Evolutionary conservation across 78 protist species (phyloP), one percentile per base, ranked within the genome.

Genomic region (Dictyostelium brefeldianum): DNA sequence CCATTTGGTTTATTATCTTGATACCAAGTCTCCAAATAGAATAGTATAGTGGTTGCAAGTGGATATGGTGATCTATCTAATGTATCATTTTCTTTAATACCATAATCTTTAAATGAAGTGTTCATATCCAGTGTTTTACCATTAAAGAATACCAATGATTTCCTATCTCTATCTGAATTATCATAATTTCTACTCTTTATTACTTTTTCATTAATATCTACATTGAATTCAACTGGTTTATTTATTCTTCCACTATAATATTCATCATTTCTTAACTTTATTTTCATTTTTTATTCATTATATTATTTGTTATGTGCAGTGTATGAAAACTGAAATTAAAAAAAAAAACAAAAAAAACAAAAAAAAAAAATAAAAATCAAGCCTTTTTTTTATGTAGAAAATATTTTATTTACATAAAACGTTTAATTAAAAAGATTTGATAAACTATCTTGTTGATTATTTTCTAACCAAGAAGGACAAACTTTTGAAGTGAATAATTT

Each of bases 371-470:
- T n/a, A n/a, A n/a, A n/a, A n/a, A n/a, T n/a, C n/a, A n/a, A n/a
- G n/a, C n/a, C n/a, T n/a, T n/a, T n/a, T n/a, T n/a, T n/a, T n/a
- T n/a, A n/a, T n/a, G n/a, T n/a, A n/a, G n/a, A n/a, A n/a, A n/a
- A n/a, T n/a, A n/a, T n/a, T n/a, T n/a, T 10, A 22, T 65, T 29
- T 65, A 22, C 27, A n/a, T n/a, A n/a, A n/a, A n/a, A n/a, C n/a
- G n/a, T 67, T 73, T 46, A 80, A 62, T 80, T 25, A 80, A 80
- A 80, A 43, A 80, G 46, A 62, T 46, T 70, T 56, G 87, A 41
- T 25, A 77, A 14, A 77, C 17, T 27, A 17, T 22, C 15, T 15
- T 25, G 6, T 14, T 51, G 22, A 50, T 46, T 56, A 51, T 17
- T 47, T 8, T 25, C 77, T 6, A 46, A 4, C 48, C 43, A 75